Conservation (phyloP, 2,329 filamentous ascomycete species). For the Diaporthe ampelina region DNA sequence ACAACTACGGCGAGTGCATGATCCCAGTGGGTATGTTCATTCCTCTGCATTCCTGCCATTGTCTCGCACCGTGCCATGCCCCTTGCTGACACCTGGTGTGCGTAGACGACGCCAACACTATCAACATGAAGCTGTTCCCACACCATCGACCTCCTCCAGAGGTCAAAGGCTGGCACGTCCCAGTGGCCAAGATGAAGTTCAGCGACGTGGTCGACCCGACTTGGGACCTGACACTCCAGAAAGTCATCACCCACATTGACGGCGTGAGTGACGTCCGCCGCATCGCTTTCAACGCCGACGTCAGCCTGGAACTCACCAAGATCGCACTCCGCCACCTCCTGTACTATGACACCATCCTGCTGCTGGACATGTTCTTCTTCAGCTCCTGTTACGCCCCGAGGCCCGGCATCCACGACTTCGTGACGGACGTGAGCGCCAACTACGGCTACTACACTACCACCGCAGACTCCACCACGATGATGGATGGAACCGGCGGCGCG, state of each 20-base stretch:
- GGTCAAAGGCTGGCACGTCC: constrained; percentile 91
- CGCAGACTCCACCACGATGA: constrained; percentile 5
- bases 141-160: constrained; percentile 81
- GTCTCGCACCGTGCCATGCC: not conserved
- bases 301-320: constrained; percentile 87
- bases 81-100: constrained; percentile 40
- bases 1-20: constrained; percentile 99
- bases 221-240: constrained; percentile 82
- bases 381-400: constrained; percentile 89
- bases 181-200: constrained; percentile 79
- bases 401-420: constrained; percentile 82
- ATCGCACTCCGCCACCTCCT: constrained; percentile 90
- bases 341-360: constrained; percentile 90
- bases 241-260: constrained; percentile 89
- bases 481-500: constrained; percentile 48
- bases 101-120: constrained; percentile 89
- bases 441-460: constrained; percentile 40
- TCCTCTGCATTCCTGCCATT: constrained; percentile 1
- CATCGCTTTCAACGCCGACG: constrained; percentile 87
- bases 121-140: constrained; percentile 96
- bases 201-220: constrained; percentile 74
- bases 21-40: constrained; percentile 84
- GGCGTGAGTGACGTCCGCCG: constrained; percentile 90
- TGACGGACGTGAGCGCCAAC: constrained; percentile 68
- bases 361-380: constrained; percentile 97